These are phyloP conservation scores for Excoecaria cochinchinensis DNA, from an alignment of 345 rosid genomes.

Conservation along the genomic window DNA sequence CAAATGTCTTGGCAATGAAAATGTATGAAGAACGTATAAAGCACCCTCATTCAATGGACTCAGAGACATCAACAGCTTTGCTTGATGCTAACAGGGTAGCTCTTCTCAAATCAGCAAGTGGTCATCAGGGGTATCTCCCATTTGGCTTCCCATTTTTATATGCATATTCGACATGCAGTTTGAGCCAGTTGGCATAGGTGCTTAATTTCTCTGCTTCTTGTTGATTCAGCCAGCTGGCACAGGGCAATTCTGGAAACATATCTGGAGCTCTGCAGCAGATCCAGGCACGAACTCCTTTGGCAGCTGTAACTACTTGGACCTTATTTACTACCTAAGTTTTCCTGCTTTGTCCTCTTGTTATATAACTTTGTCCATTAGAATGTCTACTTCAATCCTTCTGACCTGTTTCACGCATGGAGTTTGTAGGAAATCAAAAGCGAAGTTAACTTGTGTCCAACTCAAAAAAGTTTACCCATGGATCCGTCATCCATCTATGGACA, in stretches of 20 bases:
- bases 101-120: constrained; percentile 44
- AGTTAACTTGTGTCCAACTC: constrained; percentile 43
- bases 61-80: constrained; percentile 50
- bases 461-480: constrained; percentile 47
- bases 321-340: background rate
- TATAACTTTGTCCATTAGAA: background rate
- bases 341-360: background rate
- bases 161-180: background rate
- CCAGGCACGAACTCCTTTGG: constrained; percentile 38
- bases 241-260: constrained; percentile 51
- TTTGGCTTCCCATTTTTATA: background rate
- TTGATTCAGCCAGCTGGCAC: constrained; percentile 55
- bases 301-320: constrained; percentile 37
- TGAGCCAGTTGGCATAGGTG: background rate
- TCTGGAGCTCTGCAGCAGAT: constrained; percentile 52
- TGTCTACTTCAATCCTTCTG: constrained; percentile 2
- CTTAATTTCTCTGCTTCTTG: constrained; percentile 12
- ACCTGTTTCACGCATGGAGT: constrained; percentile 24
- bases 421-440: constrained; percentile 57
- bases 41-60: constrained; percentile 48
- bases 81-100: constrained; percentile 54
- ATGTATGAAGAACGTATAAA: constrained; percentile 61
- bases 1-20: constrained; percentile 59
- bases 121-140: constrained; percentile 47
- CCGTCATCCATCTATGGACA: constrained; percentile 59